phyloP scores from a whole-genome alignment of 345 rosid genomes.

The Eucalyptus curtisii region DNA sequence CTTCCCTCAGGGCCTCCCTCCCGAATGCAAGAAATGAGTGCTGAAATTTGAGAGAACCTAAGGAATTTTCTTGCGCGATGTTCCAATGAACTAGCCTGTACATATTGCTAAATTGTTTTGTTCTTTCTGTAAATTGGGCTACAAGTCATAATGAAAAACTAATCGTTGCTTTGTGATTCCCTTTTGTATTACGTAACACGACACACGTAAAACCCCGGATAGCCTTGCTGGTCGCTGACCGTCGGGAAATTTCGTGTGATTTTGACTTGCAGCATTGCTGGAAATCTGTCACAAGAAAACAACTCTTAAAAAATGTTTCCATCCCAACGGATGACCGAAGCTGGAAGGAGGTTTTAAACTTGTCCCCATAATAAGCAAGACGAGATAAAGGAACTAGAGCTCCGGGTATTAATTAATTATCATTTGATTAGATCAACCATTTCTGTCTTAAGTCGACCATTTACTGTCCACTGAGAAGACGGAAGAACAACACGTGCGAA shows the following conservation, averaged over 20 bases:
- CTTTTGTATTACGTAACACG: not conserved
- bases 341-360: not conserved
- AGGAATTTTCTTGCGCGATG: not conserved
- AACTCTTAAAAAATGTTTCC: not conserved
- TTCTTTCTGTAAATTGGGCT: not conserved
- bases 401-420: not conserved
- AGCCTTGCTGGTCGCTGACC: not conserved
- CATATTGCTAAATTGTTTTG: not conserved
- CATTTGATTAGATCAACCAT: not conserved
- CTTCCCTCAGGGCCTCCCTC: constrained; percentile 44
- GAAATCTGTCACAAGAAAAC: not conserved
- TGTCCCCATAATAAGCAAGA: not conserved
- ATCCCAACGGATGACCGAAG: not conserved
- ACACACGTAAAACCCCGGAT: not conserved
- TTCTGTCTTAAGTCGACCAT: not conserved
- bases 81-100: not conserved
- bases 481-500: not conserved
- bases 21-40: constrained; percentile 13
- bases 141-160: not conserved
- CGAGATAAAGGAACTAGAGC: not conserved
- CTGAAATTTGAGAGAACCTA: not conserved
- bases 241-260: not conserved
- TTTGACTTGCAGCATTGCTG: not conserved
- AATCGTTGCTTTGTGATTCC: not conserved
- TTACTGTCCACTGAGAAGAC: not conserved